phyloP scores from a whole-genome alignment of 805 yeast species.

The Grigorovia transvaalensis region DNA sequence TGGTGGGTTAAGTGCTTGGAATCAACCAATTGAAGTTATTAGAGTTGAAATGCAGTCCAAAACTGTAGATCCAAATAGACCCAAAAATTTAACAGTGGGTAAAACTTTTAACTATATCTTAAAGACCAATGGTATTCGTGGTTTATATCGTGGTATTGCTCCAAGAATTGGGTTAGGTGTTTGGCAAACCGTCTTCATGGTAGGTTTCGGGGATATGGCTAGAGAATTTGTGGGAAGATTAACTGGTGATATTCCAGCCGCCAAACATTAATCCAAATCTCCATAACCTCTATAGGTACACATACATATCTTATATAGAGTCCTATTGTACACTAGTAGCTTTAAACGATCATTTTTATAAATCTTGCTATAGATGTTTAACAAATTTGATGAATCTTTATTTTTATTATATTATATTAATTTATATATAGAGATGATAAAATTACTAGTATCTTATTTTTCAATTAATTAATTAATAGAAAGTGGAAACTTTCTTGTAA shows the following conservation, averaged over 20 bases:
- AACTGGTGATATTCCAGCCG: constrained; percentile 50
- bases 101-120: constrained; percentile 78
- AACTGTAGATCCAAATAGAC: constrained; percentile 90
- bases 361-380: background rate
- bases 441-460: background rate
- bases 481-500: constrained; percentile 92
- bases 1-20: constrained; percentile 98
- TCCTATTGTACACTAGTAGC: no score
- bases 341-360: no score
- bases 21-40: constrained; percentile 96
- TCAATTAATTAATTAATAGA: constrained; percentile 55
- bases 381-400: background rate
- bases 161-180: constrained; percentile 95
- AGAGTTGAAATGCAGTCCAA: constrained; percentile 97
- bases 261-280: constrained; percentile 21
- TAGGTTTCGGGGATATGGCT: constrained; percentile 92
- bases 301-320: no score
- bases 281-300: background rate
- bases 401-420: background rate
- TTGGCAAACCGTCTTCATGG: constrained; percentile 99
- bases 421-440: background rate
- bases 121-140: constrained; percentile 70
- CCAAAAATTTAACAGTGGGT: constrained; percentile 73
- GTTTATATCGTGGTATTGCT: constrained; percentile 91
- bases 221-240: constrained; percentile 54